Evolutionary conservation across 2,329 filamentous ascomycete species (phyloP).

Genomic region (Chrysosporium queenslandicum): DNA sequence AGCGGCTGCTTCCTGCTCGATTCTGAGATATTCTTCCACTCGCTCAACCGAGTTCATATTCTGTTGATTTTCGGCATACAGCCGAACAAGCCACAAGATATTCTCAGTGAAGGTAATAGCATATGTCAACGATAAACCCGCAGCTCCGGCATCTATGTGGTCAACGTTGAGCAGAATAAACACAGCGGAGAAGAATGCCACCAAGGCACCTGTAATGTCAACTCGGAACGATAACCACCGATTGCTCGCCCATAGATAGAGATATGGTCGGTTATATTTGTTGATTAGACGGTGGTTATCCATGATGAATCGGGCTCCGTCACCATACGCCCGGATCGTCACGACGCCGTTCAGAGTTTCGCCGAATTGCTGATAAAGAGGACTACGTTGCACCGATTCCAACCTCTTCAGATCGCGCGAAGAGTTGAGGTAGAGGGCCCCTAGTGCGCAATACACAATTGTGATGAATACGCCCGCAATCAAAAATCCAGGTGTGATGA

Average conservation of each 20-base stretch:
- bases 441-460: conserved; percentile 69
- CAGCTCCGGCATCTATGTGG: conserved; percentile 76
- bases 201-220: conserved; percentile 79
- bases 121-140: conserved; percentile 88
- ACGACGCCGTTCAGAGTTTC: conserved; percentile 92
- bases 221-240: conserved; percentile 92
- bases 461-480: conserved; percentile 80
- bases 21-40: conserved; percentile 91
- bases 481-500: conserved; percentile 83
- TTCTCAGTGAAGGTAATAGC: conserved; percentile 96
- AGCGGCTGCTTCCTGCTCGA: conserved; percentile 80
- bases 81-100: conserved; percentile 85
- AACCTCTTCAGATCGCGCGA: conserved; percentile 93
- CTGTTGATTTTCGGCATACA: conserved; percentile 93
- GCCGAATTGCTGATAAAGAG: conserved; percentile 94
- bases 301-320: conserved; percentile 82
- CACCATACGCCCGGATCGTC: conserved; percentile 91
- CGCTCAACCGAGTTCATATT: conserved; percentile 99
- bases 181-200: conserved; percentile 84
- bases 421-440: conserved; percentile 77
- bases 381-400: conserved; percentile 87
- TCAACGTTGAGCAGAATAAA: conserved; percentile 82
- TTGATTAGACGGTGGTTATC: conserved; percentile 87
- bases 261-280: conserved; percentile 82
- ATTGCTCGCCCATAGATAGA: conserved; percentile 93